phyloP scores from a whole-genome alignment of 2,329 filamentous ascomycete genomes.

The Fusarium equiseti region DNA sequence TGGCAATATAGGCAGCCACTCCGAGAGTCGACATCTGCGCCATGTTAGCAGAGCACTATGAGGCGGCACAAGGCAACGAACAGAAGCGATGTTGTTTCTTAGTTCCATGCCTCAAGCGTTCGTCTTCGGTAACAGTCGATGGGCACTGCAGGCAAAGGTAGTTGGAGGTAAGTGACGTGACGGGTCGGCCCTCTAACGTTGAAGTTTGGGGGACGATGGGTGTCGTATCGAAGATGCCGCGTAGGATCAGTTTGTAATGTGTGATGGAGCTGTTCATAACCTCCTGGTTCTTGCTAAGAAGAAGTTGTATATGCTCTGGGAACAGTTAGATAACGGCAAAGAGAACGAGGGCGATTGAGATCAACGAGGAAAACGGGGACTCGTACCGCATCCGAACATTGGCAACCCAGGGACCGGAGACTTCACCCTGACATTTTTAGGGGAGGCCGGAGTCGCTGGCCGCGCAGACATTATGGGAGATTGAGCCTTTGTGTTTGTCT shows the following conservation, averaged over 20 bases:
- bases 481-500: slow-evolving; percentile 5
- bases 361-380: slow-evolving; percentile 8
- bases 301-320: slow-evolving; percentile 77
- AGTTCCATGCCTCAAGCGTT: slow-evolving; percentile 74
- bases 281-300: slow-evolving; percentile 72
- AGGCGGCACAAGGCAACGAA: slow-evolving; percentile 55
- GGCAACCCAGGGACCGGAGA: slow-evolving; percentile 69
- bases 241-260: slow-evolving; percentile 78
- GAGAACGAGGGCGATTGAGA: slow-evolving; percentile 1
- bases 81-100: slow-evolving; percentile 81
- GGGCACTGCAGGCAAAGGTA: slow-evolving; percentile 82
- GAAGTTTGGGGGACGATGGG: slow-evolving; percentile 75
- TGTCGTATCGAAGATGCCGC: slow-evolving; percentile 76
- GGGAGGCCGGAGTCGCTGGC: slow-evolving; percentile 64
- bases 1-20: slow-evolving; percentile 83
- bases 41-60: slow-evolving; percentile 44
- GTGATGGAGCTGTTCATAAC: slow-evolving; percentile 76
- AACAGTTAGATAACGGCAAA: slow-evolving; percentile 46
- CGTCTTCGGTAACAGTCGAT: slow-evolving; percentile 73
- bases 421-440: slow-evolving; percentile 71
- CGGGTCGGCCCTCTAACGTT: slow-evolving; percentile 66
- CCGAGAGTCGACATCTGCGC: slow-evolving; percentile 79
- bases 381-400: slow-evolving; percentile 73
- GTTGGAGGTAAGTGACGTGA: slow-evolving; percentile 74
- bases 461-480: slow-evolving; percentile 57